These are phyloP conservation scores for Aquilaria agallochum DNA, from an alignment of 441 rosid species.

Conservation along the genomic window DNA sequence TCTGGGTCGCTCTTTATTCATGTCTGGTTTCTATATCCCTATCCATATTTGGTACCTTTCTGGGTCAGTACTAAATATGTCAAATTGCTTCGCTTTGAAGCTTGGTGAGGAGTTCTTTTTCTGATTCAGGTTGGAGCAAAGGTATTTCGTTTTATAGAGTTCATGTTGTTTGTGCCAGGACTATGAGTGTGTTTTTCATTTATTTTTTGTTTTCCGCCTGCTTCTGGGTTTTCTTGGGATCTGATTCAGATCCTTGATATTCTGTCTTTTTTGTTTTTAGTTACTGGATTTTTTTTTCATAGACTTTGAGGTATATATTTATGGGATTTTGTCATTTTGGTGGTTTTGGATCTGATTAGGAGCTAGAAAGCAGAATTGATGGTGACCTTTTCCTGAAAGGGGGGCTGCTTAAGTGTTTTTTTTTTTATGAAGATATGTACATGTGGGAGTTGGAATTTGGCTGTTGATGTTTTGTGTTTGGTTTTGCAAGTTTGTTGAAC, in stretches of 20 bases:
- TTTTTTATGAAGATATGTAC: conserved; percentile 7
- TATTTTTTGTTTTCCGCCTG: conserved; percentile 1
- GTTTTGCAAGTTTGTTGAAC: conserved; percentile 37
- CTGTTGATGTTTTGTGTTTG: conserved; percentile 30
- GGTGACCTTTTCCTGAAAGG: conserved; percentile 8
- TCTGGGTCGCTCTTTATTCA: conserved; percentile 8
- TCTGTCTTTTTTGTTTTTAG: conserved; percentile 30
- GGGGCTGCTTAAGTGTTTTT: neutral
- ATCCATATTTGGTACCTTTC: neutral
- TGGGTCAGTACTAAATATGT: too few species aligned
- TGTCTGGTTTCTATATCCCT: neutral
- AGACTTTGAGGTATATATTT: conserved; percentile 15
- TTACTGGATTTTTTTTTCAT: conserved; percentile 5
- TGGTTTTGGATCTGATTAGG: conserved; percentile 28
- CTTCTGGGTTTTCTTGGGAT: conserved; percentile 28
- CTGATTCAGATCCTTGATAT: conserved; percentile 35
- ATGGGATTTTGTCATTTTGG: conserved; percentile 16
- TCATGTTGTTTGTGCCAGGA: neutral
- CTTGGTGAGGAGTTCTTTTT: conserved; percentile 11
- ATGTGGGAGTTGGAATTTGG: conserved; percentile 16
- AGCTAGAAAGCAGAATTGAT: conserved; percentile 20
- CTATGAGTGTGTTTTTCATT: conserved; percentile 9
- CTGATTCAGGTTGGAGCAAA: conserved; percentile 11
- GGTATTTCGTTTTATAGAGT: conserved; percentile 2
- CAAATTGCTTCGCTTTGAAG: conserved; percentile 8